Conservation (phyloP, 805 yeast genomes). For the Monosporozyma servazzii region DNA sequence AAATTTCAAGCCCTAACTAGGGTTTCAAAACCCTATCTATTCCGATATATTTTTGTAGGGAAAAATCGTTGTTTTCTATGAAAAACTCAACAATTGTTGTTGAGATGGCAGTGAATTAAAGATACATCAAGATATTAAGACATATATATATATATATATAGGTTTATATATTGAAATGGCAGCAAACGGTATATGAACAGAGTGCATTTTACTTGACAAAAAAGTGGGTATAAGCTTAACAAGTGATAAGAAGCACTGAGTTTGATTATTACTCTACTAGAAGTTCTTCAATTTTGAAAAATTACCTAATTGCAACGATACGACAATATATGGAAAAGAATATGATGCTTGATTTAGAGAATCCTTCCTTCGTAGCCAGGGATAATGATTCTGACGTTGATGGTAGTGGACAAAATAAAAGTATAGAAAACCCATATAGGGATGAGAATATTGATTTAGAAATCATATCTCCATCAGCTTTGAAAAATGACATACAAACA, state of each 20-base stretch:
- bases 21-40: background rate
- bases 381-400: background rate
- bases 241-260: too few species aligned
- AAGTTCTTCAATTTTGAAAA: too few species aligned
- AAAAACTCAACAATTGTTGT: background rate
- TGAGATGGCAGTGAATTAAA: background rate
- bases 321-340: too few species aligned
- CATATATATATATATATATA: too few species aligned
- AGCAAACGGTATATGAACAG: too few species aligned
- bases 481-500: background rate
- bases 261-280: too few species aligned
- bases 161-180: too few species aligned
- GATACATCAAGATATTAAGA: background rate
- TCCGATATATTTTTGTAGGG: too few species aligned
- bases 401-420: background rate
- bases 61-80: too few species aligned
- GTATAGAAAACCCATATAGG: background rate
- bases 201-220: too few species aligned
- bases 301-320: too few species aligned
- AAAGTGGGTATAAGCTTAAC: too few species aligned
- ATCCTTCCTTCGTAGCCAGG: background rate
- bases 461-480: background rate
- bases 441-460: background rate
- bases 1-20: background rate
- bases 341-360: background rate